Percentiles rank a stretch among this genome's conserved stretches.
These are phyloP conservation scores for Malus domestica DNA, from an alignment of 306 rosid species.

Conservation along the genomic window DNA sequence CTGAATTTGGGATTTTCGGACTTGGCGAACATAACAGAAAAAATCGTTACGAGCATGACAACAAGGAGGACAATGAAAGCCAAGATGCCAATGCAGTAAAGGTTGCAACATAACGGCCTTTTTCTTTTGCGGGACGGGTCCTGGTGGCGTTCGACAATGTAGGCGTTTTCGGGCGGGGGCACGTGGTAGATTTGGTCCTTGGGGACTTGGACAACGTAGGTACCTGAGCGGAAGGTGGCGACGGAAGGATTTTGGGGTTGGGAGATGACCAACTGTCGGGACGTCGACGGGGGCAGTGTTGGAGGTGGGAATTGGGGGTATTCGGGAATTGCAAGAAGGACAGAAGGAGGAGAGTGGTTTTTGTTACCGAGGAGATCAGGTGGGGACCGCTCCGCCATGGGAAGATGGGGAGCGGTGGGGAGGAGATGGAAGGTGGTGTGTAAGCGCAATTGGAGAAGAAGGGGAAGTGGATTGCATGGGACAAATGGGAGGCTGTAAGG, in stretches of 20 bases:
- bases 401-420: conserved; percentile 42
- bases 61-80: conserved; percentile 7
- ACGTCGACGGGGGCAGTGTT: neutral
- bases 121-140: neutral
- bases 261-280: neutral
- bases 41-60: conserved; percentile 7
- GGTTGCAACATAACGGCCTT: neutral
- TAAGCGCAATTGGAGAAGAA: conserved; percentile 8
- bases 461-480: conserved; percentile 12
- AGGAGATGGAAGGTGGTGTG: conserved; percentile 5
- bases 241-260: neutral
- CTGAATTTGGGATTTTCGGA: conserved; percentile 32
- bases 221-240: conserved; percentile 8
- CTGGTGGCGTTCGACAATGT: conserved; percentile 22
- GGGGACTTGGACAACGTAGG: conserved; percentile 59
- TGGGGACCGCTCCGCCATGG: conserved; percentile 68
- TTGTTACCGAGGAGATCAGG: neutral
- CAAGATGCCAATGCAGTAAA: neutral
- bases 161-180: conserved; percentile 45
- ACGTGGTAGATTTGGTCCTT: conserved; percentile 63
- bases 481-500: conserved; percentile 8
- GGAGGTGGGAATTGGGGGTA: neutral
- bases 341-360: neutral
- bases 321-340: neutral
- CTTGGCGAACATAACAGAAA: conserved; percentile 3